phyloP scores from a whole-genome alignment of 441 rosid species.

The Erodium texanum region DNA sequence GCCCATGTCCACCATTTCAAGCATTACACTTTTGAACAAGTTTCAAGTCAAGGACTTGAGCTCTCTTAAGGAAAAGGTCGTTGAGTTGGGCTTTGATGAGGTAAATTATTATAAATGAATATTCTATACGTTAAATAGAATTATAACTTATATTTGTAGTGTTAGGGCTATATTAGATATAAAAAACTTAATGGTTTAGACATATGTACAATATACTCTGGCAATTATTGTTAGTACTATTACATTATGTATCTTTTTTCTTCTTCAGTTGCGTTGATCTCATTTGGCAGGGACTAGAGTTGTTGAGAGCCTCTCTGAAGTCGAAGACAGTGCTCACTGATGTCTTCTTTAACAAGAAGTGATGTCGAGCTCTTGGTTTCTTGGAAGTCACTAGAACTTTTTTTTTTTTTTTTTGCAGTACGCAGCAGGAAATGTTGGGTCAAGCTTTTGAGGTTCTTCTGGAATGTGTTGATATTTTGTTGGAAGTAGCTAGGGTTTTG shows the following conservation, averaged over 20 bases:
- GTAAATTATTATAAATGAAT: not conserved
- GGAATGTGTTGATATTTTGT: not conserved
- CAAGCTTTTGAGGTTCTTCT: not conserved
- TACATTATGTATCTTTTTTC: not conserved
- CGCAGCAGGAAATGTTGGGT: not conserved
- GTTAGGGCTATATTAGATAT: no score
- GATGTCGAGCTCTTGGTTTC: not conserved
- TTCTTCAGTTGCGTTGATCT: not conserved
- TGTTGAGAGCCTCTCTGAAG: conserved; percentile 24
- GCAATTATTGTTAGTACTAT: not conserved
- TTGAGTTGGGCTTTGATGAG: conserved; percentile 15
- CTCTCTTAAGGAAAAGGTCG: conserved; percentile 15
- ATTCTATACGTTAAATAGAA: no score
- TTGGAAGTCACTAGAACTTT: not conserved
- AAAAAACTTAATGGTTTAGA: no score
- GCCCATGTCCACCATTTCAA: conserved; percentile 24
- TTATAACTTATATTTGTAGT: not conserved
- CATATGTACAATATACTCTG: no score
- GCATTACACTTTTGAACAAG: conserved; percentile 16
- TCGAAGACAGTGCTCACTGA: conserved; percentile 17
- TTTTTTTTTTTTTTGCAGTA: not conserved
- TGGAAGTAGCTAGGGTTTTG: no score
- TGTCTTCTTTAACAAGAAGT: not conserved
- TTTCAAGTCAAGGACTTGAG: conserved; percentile 17
- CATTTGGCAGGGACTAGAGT: conserved; percentile 8